phyloP scores from a whole-genome alignment of 768 basidiomycete genomes.

The Boletellus ananiceps region DNA sequence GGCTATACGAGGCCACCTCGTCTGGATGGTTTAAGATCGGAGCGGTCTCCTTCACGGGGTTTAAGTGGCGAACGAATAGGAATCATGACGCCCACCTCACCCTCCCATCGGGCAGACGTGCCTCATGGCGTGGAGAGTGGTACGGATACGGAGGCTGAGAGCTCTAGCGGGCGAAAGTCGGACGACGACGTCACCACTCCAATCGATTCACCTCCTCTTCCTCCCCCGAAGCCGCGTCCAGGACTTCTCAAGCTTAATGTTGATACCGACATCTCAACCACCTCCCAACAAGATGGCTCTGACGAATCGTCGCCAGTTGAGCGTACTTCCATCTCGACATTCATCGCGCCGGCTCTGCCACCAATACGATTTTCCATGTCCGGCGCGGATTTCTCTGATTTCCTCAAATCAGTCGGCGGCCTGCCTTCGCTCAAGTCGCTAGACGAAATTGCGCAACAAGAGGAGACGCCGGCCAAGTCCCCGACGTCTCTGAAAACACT shows the following conservation, averaged over 20 bases:
- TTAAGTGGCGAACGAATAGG: slow-evolving; percentile 19
- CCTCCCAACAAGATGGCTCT: slow-evolving; percentile 35
- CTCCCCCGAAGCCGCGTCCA: slow-evolving; percentile 41
- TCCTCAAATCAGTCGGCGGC: slow-evolving; percentile 57
- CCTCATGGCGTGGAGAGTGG: slow-evolving; percentile 71
- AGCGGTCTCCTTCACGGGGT: slow-evolving; percentile 17
- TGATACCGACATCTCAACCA: slow-evolving; percentile 12
- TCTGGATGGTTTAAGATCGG: slow-evolving; percentile 17
- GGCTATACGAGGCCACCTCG: slow-evolving; percentile 9
- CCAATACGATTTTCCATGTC: slow-evolving; percentile 90
- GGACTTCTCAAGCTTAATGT: slow-evolving; percentile 26
- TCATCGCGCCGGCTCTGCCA: slow-evolving; percentile 83
- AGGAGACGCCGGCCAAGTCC: slow-evolving; percentile 31
- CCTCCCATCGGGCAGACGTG: slow-evolving; percentile 62
- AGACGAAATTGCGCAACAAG: slow-evolving; percentile 42
- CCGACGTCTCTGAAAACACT: slow-evolving; percentile 20
- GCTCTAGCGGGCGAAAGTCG: slow-evolving; percentile 35
- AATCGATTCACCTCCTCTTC: slow-evolving; percentile 35
- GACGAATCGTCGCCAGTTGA: slow-evolving; percentile 65
- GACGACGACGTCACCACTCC: slow-evolving; percentile 20
- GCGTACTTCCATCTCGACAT: slow-evolving; percentile 64
- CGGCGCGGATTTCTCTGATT: slow-evolving; percentile 73
- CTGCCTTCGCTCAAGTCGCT: slow-evolving; percentile 44
- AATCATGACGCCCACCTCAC: slow-evolving; percentile 43
- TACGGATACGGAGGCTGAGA: slow-evolving; percentile 64